A percentile compares a stretch with the other conserved stretches of the same genome.
Evolutionary conservation across 176 grass and related monocot genomes (phyloP).

Genomic region (Eleusine indica): DNA sequence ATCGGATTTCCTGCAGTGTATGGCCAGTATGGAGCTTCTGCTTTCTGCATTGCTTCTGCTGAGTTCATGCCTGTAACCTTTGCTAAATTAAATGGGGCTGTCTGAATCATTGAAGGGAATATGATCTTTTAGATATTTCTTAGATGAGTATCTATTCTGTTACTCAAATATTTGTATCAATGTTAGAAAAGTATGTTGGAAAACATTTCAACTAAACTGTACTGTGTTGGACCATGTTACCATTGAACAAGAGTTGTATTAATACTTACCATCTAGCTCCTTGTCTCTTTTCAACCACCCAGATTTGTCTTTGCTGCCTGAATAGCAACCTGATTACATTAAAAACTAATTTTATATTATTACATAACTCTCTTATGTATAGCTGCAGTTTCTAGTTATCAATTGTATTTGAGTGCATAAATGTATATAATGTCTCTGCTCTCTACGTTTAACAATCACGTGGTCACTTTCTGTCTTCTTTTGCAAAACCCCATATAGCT

Average conservation of each 20-base stretch:
- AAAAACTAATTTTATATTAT: background rate
- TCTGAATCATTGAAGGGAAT: slow-evolving; percentile 33
- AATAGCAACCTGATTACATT: background rate
- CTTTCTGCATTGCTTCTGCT: slow-evolving; percentile 36
- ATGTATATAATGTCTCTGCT: background rate
- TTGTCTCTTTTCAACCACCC: background rate
- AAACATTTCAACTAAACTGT: background rate
- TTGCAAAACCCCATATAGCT: background rate
- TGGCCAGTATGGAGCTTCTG: background rate
- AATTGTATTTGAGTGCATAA: background rate
- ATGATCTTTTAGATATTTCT: slow-evolving; percentile 1
- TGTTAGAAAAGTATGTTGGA: no score
- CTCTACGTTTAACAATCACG: background rate
- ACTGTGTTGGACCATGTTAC: background rate
- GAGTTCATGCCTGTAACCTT: background rate
- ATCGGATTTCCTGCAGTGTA: slow-evolving; percentile 22
- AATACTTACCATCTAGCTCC: background rate
- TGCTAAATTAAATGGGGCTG: slow-evolving; percentile 16
- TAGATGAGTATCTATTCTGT: background rate
- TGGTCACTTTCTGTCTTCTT: background rate
- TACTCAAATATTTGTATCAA: background rate
- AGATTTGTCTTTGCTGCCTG: background rate
- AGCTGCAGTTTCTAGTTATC: background rate
- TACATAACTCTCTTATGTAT: background rate
- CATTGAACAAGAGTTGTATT: background rate